Evolutionary conservation across 345 rosid species (phyloP).

Genomic region (Rhodamnia argentea): DNA sequence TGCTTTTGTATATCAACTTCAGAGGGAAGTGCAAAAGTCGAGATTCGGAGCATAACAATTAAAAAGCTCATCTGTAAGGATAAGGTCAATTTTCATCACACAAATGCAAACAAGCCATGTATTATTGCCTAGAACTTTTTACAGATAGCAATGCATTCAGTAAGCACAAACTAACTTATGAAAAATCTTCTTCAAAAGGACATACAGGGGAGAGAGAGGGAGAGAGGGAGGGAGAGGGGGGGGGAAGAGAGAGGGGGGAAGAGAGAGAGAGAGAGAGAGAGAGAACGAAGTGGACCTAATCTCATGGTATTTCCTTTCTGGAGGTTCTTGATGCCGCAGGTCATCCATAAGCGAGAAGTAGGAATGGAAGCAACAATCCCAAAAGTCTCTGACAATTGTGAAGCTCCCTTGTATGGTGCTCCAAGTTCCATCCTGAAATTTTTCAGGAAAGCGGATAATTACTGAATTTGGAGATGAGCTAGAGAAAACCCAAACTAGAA

Average conservation of each 20-base stretch:
- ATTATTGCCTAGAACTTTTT: not conserved
- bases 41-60: not conserved
- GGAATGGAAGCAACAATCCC: conserved; percentile 68
- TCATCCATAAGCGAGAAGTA: conserved; percentile 74
- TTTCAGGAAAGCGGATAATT: not conserved
- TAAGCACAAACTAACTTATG: not conserved
- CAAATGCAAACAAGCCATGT: not conserved
- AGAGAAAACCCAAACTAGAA: not conserved
- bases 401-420: conserved; percentile 46
- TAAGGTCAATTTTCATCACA: not conserved
- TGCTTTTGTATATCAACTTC: not conserved
- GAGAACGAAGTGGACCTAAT: conserved; percentile 47
- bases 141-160: not conserved
- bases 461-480: not conserved
- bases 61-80: not conserved
- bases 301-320: conserved; percentile 59
- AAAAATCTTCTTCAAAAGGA: not conserved
- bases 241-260: no score
- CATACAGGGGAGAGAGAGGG: not conserved
- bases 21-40: not conserved
- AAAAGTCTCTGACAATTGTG: conserved; percentile 63
- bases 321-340: conserved; percentile 26
- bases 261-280: no score
- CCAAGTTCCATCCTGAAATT: conserved; percentile 83
- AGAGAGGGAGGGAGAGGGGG: no score